Evolutionary conservation across 805 yeast species (phyloP).

Genomic region (Ogataea pilisensis): DNA sequence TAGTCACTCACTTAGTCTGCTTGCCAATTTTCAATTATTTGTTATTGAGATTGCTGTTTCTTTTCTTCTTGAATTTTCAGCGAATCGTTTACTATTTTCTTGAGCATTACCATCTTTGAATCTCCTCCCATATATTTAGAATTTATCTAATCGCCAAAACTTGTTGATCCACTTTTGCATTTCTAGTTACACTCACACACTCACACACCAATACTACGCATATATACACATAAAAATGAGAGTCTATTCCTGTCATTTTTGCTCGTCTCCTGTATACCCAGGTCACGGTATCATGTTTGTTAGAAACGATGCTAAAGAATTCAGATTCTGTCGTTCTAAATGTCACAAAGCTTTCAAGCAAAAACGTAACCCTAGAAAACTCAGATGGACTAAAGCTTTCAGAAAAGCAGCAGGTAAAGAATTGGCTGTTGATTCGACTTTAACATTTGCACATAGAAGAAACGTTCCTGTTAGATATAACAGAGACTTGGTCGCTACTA

Average conservation of each 20-base stretch:
- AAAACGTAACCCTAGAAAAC: conserved; percentile 97
- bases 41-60: too few species aligned
- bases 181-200: too few species aligned
- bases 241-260: conserved; percentile 89
- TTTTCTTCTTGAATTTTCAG: too few species aligned
- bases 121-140: too few species aligned
- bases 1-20: too few species aligned
- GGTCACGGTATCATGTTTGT: conserved; percentile 97
- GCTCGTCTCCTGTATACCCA: conserved; percentile 94
- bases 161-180: too few species aligned
- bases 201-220: too few species aligned
- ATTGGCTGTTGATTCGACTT: conserved; percentile 93
- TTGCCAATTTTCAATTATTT: too few species aligned
- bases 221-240: conserved; percentile 56
- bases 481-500: conserved; percentile 91
- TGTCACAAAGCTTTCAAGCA: conserved; percentile 97
- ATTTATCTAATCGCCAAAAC: too few species aligned
- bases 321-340: conserved; percentile 94
- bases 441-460: conserved; percentile 95
- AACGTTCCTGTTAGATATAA: conserved; percentile 97
- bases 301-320: conserved; percentile 96
- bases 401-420: conserved; percentile 99
- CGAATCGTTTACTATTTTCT: too few species aligned
- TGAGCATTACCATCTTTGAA: too few species aligned
- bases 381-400: conserved; percentile 98